Conservation (phyloP, 768 basidiomycete genomes). For the Zangia roseola region DNA sequence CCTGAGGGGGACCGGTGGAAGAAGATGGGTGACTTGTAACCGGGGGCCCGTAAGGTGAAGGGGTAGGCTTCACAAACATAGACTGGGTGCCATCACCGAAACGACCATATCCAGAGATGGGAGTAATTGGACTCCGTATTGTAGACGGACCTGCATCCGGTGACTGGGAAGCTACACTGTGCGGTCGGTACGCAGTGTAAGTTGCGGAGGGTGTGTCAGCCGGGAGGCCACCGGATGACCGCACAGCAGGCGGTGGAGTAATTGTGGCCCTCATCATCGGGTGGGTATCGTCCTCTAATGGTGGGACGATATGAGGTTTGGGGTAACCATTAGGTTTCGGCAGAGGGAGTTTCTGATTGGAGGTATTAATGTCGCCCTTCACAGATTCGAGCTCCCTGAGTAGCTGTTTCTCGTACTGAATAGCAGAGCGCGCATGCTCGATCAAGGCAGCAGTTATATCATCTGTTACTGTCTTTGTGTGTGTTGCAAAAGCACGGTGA, state of each 20-base stretch:
- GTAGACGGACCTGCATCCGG: conserved; percentile 58
- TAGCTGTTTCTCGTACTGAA: conserved; percentile 89
- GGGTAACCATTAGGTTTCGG: conserved; percentile 50
- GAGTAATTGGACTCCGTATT: conserved; percentile 13
- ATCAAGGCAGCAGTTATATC: conserved; percentile 89
- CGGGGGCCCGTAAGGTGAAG: conserved; percentile 37
- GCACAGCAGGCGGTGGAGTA: conserved; percentile 24
- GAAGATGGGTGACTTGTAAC: conserved; percentile 36
- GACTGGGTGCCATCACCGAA: conserved; percentile 77
- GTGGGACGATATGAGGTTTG: conserved; percentile 59
- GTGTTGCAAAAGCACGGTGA: conserved; percentile 79
- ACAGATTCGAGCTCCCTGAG: conserved; percentile 87
- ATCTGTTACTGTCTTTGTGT: conserved; percentile 85
- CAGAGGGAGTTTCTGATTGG: conserved; percentile 57
- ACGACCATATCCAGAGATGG: conserved; percentile 50
- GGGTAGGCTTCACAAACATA: conserved; percentile 64
- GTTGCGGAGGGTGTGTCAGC: conserved; percentile 13
- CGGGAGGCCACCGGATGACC: conserved; percentile 19
- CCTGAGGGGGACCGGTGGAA: conserved; percentile 30
- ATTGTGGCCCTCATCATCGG: conserved; percentile 21
- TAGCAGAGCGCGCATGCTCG: conserved; percentile 88
- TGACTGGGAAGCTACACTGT: conserved; percentile 42
- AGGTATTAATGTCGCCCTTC: conserved; percentile 67
- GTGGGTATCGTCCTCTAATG: conserved; percentile 59
- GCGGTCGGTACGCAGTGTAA: conserved; percentile 27